These are phyloP conservation scores for Arabis alpina DNA, from an alignment of 345 rosid species.

Conservation along the genomic window DNA sequence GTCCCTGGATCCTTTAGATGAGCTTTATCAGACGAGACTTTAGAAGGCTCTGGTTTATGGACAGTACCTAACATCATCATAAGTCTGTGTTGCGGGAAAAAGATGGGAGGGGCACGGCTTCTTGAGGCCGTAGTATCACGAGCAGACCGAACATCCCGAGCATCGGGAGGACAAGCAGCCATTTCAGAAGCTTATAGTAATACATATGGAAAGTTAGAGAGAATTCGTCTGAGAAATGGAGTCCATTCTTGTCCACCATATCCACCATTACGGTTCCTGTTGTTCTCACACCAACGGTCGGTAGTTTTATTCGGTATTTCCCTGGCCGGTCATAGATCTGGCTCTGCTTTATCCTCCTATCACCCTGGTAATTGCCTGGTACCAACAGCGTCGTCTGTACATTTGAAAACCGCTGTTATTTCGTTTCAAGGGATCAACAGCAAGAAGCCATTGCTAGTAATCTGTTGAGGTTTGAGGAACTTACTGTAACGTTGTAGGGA, in stretches of 20 bases:
- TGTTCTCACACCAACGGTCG: slow-evolving; percentile 90
- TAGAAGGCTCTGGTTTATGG: slow-evolving; percentile 5
- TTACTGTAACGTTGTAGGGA: slow-evolving; percentile 93
- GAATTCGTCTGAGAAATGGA: slow-evolving; percentile 94
- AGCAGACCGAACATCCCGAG: slow-evolving; percentile 92
- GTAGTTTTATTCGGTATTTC: slow-evolving; percentile 77
- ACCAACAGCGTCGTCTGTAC: slow-evolving; percentile 86
- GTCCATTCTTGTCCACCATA: slow-evolving; percentile 92
- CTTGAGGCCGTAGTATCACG: slow-evolving; percentile 90
- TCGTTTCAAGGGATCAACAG: slow-evolving; percentile 25
- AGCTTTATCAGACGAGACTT: slow-evolving; percentile 2
- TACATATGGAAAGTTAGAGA: slow-evolving; percentile 97
- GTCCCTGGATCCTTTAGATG: slow-evolving; percentile 30
- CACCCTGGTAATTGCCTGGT: slow-evolving; percentile 97
- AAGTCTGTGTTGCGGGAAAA: slow-evolving; percentile 87
- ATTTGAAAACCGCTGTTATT: slow-evolving; percentile 6
- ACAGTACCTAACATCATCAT: slow-evolving; percentile 40
- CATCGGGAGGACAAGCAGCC: slow-evolving; percentile 98
- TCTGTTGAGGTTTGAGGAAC: slow-evolving; percentile 40
- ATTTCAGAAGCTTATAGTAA: slow-evolving; percentile 92
- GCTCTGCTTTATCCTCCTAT: slow-evolving; percentile 69
- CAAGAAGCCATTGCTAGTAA: slow-evolving; percentile 7
- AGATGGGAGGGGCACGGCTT: slow-evolving; percentile 86
- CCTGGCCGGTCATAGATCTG: slow-evolving; percentile 74
- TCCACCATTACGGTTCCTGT: slow-evolving; percentile 93